Evolutionary conservation across 345 rosid genomes (phyloP).

Genomic region (Citrus reticulata): DNA sequence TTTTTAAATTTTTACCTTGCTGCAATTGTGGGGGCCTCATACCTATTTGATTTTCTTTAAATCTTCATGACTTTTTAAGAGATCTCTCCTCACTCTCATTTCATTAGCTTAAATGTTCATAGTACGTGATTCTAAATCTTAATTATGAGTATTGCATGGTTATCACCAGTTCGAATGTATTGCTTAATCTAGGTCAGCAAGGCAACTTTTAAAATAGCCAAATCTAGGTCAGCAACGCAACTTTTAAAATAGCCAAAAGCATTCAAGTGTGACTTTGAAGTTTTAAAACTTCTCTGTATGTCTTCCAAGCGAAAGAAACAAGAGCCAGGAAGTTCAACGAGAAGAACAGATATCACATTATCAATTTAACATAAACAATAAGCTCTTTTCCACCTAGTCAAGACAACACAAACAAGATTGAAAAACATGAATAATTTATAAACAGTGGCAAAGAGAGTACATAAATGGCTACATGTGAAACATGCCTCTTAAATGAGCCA

Average conservation of each 20-base stretch:
- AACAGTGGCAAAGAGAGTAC: slow-evolving; percentile 14
- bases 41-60: too few species aligned
- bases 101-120: background rate
- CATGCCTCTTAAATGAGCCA: background rate
- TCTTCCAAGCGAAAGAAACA: background rate
- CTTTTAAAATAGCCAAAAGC: background rate
- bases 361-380: background rate
- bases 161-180: background rate
- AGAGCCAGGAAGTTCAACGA: background rate
- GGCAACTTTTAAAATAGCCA: background rate
- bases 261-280: background rate
- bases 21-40: too few species aligned
- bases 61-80: background rate
- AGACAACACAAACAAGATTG: slow-evolving; percentile 11
- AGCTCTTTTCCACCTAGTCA: background rate
- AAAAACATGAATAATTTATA: slow-evolving; percentile 18
- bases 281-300: too few species aligned
- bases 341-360: background rate
- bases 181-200: background rate
- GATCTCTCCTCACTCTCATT: background rate
- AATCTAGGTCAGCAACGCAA: background rate
- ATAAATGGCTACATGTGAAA: slow-evolving; percentile 7
- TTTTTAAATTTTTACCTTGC: too few species aligned
- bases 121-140: too few species aligned
- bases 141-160: too few species aligned